Evolutionary conservation across 2,329 filamentous ascomycete species (phyloP).

Genomic region (Colletotrichum sp.): DNA sequence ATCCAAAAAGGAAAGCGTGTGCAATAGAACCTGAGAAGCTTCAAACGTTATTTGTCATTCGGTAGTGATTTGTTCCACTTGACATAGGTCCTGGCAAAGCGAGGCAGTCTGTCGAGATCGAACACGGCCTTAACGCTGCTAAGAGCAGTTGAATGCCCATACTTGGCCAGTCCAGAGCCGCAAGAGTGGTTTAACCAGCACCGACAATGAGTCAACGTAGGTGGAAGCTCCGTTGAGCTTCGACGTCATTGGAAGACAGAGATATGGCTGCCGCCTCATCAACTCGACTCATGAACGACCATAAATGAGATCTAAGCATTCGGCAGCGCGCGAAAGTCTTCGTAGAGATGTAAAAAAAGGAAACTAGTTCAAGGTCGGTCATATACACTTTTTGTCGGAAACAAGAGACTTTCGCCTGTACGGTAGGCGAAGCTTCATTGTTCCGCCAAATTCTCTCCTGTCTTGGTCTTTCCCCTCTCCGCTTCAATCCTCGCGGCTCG

Average conservation of each 20-base stretch:
- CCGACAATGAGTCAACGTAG: not conserved
- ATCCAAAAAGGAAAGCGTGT: conserved; percentile 13
- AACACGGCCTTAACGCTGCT: not conserved
- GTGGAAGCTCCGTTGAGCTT: not conserved
- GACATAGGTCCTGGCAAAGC: not conserved
- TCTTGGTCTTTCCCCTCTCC: not conserved
- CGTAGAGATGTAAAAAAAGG: conserved; percentile 23
- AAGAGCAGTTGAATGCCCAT: not conserved
- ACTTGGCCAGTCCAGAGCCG: not conserved
- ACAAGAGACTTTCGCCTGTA: not conserved
- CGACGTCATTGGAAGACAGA: not conserved
- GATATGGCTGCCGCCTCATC: not conserved
- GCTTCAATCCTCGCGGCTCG: conserved; percentile 8
- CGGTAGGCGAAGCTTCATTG: conserved; percentile 1
- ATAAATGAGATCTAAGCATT: conserved; percentile 13
- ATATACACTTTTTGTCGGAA: conserved; percentile 32
- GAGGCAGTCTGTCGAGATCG: not conserved
- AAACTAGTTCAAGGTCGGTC: conserved; percentile 26
- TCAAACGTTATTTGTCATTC: not conserved
- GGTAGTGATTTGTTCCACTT: not conserved
- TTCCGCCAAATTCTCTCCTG: conserved; percentile 18
- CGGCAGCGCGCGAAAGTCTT: conserved; percentile 22
- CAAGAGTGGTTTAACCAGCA: not conserved
- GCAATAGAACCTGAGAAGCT: conserved; percentile 15
- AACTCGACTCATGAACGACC: not conserved